Base-by-base conservation (phyloP, 306 rosid genomes). In the Acacia acuminata region DNA sequence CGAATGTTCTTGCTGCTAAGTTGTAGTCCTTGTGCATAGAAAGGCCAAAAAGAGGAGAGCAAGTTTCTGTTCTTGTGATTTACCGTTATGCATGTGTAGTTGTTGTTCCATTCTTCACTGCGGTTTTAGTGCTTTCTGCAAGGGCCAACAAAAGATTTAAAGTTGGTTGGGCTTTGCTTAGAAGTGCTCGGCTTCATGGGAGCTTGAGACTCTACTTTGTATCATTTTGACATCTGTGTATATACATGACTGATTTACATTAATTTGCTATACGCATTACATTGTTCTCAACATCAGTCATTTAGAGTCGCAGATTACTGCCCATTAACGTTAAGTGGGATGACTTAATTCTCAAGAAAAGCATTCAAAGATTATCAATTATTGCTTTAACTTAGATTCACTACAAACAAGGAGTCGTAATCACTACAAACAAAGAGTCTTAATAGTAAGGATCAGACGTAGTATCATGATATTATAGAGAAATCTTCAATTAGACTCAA, bases 11-110 rank as follows among this genome's bases (percentile, higher is more conserved):
- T 78, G 24, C 65, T 42, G 64, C 77, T 79, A 78, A 80, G n/a
- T 70, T 71, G 45, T 75, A 50, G 76, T 69, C 81, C 47, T 69
- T 85, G 83, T 79, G 66, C 25, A 82, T 45, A 17, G 44, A 75
- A 67, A 82, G 75, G 73, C 64, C 43, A 77, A 77, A 1, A 58
- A 19, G 30, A 64, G 68, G 56, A 68, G 55, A 71, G 76, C 44
- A 79, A 71, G 63, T 45, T 44, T 44, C 34, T 40, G 75, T 34
- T 17, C 22, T 36, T 30, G 32, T 61, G 48, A 78, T 42, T 47
- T 55, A 50, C 32, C 65, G 12, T 72, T 12, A 6, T 51, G 60
- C 25, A 17, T 56, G 9, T 22, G 63, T 63, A 50, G 42, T 15
- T 5, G 70, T 13, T 48, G 43, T 65, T 7, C 5, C 5, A 30